Percentiles rank a stretch among this genome's conserved stretches.
These are phyloP conservation scores for Lenzites betulinus DNA, from an alignment of 768 basidiomycete species.

Conservation along the genomic window DNA sequence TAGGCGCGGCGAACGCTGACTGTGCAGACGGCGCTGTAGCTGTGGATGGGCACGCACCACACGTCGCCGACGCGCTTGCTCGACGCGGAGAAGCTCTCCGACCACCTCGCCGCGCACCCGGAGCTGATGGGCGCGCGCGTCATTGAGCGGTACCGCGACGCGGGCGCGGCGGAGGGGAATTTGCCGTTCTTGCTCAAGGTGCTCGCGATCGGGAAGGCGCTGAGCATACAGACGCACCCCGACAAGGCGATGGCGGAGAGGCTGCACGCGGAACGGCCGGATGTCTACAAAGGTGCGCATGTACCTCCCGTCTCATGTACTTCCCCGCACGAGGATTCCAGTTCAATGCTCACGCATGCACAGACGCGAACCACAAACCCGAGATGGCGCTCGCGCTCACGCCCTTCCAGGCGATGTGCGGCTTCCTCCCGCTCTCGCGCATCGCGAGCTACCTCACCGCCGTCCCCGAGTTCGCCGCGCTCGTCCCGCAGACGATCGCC, in stretches of 20 bases:
- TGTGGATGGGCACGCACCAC: slow-evolving; percentile 99
- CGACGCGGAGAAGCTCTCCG: slow-evolving; percentile 47
- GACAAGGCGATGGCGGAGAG: slow-evolving; percentile 54
- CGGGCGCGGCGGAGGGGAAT: slow-evolving; percentile 29
- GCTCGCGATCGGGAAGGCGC: slow-evolving; percentile 57
- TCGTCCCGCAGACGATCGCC: slow-evolving; percentile 62
- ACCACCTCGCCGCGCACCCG: slow-evolving; percentile 66
- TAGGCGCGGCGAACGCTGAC: not conserved
- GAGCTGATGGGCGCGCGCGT: slow-evolving; percentile 51
- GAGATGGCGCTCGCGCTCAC: slow-evolving; percentile 99
- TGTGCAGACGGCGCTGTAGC: slow-evolving; percentile 43
- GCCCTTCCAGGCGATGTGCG: slow-evolving; percentile 87
- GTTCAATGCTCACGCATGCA: slow-evolving; percentile 31
- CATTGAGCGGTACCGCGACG: slow-evolving; percentile 24
- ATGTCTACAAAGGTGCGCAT: slow-evolving; percentile 85
- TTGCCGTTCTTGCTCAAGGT: slow-evolving; percentile 62
- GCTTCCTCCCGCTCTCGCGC: slow-evolving; percentile 79
- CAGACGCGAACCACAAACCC: slow-evolving; percentile 96
- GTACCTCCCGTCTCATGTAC: not conserved
- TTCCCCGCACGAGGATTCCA: not conserved
- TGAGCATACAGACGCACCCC: slow-evolving; percentile 63
- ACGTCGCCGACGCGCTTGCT: slow-evolving; percentile 60
- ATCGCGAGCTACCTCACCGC: slow-evolving; percentile 67
- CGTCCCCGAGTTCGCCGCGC: slow-evolving; percentile 75
- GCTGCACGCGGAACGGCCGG: slow-evolving; percentile 55